Conservation (phyloP, 169 alveolate genomes). For the Neospora caninum region DNA sequence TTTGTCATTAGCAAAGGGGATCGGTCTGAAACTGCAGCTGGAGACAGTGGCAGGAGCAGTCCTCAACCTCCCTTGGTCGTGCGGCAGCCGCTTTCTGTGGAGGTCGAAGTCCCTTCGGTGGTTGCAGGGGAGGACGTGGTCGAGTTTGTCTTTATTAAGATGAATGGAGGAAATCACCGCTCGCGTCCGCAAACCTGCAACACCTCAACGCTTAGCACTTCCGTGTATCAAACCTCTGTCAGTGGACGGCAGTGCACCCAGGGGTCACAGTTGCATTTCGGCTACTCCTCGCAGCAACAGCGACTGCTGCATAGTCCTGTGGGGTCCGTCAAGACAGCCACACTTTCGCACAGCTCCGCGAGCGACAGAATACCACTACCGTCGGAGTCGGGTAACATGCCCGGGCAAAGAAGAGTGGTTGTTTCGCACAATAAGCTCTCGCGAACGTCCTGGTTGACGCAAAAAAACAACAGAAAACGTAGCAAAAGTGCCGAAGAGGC, state of each 20-base stretch:
- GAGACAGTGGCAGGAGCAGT: constrained; percentile 10
- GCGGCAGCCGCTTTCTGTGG: not conserved
- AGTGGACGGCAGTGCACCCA: not conserved
- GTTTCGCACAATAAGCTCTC: too few species aligned
- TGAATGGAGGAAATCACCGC: not conserved
- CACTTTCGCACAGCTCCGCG: too few species aligned
- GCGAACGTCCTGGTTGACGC: not conserved
- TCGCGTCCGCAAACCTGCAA: not conserved
- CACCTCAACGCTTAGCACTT: not conserved
- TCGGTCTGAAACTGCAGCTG: not conserved
- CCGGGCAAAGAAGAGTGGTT: too few species aligned
- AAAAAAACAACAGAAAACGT: too few species aligned
- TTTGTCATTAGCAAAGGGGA: not conserved
- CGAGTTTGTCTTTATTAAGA: not conserved
- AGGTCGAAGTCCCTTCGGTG: not conserved
- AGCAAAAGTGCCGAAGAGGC: not conserved
- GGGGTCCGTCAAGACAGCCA: too few species aligned
- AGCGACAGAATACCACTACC: too few species aligned
- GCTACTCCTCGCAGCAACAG: not conserved
- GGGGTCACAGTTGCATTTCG: not conserved
- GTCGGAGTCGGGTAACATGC: too few species aligned
- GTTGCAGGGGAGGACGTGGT: not conserved
- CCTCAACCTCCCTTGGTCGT: not conserved
- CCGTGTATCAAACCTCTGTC: not conserved
- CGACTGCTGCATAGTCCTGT: too few species aligned